Evolutionary conservation across 2,329 filamentous ascomycete species (phyloP), one percentile per base, ranked within the genome.

Genomic region (Akanthomyces dipterigenus): DNA sequence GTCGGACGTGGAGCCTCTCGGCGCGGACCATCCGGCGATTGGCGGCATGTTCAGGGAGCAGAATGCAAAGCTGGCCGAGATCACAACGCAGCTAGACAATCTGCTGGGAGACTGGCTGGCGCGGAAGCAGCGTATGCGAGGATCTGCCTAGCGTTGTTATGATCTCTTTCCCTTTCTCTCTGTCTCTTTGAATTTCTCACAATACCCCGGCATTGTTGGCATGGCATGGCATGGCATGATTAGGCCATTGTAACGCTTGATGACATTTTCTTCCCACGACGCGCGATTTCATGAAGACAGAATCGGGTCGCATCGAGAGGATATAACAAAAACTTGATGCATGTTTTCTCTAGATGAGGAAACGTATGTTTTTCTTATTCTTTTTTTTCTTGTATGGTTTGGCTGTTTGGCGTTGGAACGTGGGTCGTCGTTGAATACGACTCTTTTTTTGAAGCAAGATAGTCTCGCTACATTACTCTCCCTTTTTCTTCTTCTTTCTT

Each of bases 1-100:
- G 72, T 89, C 87, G 16, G 90, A 93, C 63, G 87, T 96, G 18
- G 83, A 86, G 46, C 89, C 91, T 20, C 90, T 88, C 8, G 85
- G 88, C 1, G 82, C 84, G n/a, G 91, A 96, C 62, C 93, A 98
- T 72, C 93, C 93, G 0, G 81, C 96, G 49, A 91, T 89, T 55
- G 85, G 86, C 16, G 84, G 86, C 24, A 77, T 98, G 60, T 98
- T 96, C 77, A 87, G 86, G 55, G 90, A 96, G 70, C 91, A 96
- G 75, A 93, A 91, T 70, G 90, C 89, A 66, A 89, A 89, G 70
- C 76, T 98, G 70, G 88, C 88, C 57, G 91, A 95, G 71, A 93
- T 99, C 75, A 93, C 91, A 63, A 89, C 82, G 77, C 88, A 93
- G 81, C 82, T 98, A 66, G 93, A 99, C 76, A 86, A 89, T 22